Conservation (phyloP, 352 stramenopile species). For the Phytophthora meadii region DNA sequence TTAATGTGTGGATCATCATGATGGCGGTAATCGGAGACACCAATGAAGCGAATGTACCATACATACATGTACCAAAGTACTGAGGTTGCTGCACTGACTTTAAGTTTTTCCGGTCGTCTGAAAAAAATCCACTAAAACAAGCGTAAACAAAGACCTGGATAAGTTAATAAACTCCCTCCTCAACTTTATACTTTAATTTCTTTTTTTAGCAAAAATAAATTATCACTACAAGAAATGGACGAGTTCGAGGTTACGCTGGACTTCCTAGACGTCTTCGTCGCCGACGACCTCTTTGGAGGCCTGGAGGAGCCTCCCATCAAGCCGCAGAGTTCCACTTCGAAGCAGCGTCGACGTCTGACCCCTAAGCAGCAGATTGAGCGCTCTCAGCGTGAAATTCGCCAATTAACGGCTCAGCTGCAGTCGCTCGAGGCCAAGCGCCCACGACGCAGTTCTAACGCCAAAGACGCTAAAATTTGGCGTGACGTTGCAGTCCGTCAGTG, state of each 20-base stretch:
- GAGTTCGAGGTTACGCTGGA: conserved; percentile 1
- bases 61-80: no score
- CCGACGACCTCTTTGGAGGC: background rate
- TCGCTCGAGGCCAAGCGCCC: background rate
- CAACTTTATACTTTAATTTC: no score
- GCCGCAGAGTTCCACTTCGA: background rate
- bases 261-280: conserved; percentile 2
- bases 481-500: conserved; percentile 4
- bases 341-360: background rate
- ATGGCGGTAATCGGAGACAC: no score
- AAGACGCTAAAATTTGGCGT: background rate
- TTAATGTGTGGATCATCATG: no score
- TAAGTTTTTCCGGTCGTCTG: no score
- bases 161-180: no score
- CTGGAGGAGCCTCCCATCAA: background rate
- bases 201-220: background rate
- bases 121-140: no score
- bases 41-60: no score
- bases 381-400: background rate
- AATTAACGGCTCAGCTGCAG: background rate
- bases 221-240: background rate
- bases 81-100: no score
- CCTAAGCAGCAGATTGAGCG: background rate
- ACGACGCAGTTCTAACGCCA: background rate
- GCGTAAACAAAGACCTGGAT: no score